Evolutionary conservation across 116 monocot genomes (phyloP).

Genomic region (Dioscorea cayenensis): DNA sequence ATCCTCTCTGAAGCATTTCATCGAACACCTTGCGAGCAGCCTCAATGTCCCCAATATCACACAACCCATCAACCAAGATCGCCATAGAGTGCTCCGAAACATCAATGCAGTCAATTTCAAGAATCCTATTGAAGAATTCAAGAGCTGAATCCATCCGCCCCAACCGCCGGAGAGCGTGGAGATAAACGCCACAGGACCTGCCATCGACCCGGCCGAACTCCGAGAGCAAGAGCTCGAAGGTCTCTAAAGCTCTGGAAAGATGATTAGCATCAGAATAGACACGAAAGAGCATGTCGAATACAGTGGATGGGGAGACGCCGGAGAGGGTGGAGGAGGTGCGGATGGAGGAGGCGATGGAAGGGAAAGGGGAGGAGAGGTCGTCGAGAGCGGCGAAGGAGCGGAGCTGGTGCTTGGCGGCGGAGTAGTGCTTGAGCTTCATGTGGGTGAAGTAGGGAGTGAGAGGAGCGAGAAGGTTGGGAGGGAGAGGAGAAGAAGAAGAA

Average conservation of each 20-base stretch:
- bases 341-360: constrained; percentile 36
- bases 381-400: constrained; percentile 15
- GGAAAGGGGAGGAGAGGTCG: constrained; percentile 17
- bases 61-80: constrained; percentile 59
- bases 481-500: background rate
- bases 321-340: constrained; percentile 14
- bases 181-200: constrained; percentile 47
- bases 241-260: constrained; percentile 29
- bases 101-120: constrained; percentile 17
- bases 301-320: constrained; percentile 11
- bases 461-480: constrained; percentile 10
- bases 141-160: constrained; percentile 26
- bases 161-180: constrained; percentile 35
- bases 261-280: constrained; percentile 53
- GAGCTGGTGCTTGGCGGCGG: constrained; percentile 46
- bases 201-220: constrained; percentile 35
- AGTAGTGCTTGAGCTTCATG: constrained; percentile 27
- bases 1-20: constrained; percentile 56
- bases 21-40: constrained; percentile 53
- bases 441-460: constrained; percentile 28
- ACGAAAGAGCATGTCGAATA: constrained; percentile 72
- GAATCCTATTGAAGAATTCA: constrained; percentile 36
- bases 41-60: constrained; percentile 35
- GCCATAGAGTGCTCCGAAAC: constrained; percentile 42
- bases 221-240: constrained; percentile 43